Conservation (phyloP, 352 stramenopile genomes). For the Phytophthora sp. region DNA sequence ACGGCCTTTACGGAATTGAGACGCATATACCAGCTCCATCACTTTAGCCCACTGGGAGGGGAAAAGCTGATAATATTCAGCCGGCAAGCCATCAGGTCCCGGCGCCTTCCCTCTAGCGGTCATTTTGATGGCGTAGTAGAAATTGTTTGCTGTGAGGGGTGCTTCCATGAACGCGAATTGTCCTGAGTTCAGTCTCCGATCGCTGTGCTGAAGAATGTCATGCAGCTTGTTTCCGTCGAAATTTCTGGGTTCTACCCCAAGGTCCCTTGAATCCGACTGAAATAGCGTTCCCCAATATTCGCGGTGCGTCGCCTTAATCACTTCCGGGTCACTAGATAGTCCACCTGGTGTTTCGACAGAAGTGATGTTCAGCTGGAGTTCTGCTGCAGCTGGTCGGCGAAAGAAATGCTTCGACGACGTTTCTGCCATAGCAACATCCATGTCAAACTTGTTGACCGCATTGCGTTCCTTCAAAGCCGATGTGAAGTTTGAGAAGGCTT, state of each 20-base stretch:
- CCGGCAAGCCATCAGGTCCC: conserved; percentile 8
- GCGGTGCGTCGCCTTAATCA: background rate
- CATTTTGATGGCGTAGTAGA: conserved; percentile 15
- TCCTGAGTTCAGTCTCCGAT: background rate
- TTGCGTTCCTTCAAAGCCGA: background rate
- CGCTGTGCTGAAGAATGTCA: background rate
- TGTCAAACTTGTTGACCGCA: background rate
- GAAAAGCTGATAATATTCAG: conserved; percentile 17
- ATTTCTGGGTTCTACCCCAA: background rate
- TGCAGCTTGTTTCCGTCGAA: background rate
- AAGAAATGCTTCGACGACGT: conserved; percentile 1
- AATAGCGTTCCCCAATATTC: conserved; percentile 4
- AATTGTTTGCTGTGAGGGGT: conserved; percentile 5
- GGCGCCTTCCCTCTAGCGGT: conserved; percentile 7
- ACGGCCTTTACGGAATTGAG: background rate
- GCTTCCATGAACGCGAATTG: conserved; percentile 1
- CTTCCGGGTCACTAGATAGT: background rate
- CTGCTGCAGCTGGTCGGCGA: background rate
- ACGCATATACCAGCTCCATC: conserved; percentile 16
- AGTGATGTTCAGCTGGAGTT: background rate
- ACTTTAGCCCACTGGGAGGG: conserved; percentile 5
- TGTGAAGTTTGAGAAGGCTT: background rate
- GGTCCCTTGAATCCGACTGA: background rate
- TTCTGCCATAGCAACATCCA: too few species aligned
- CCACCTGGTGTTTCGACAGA: background rate